A percentile compares a stretch with the other conserved stretches of the same genome.
These are phyloP conservation scores for Cutaneotrichosporon sp. DNA, from an alignment of 1,284 basidiomycete genomes.

Conservation along the genomic window DNA sequence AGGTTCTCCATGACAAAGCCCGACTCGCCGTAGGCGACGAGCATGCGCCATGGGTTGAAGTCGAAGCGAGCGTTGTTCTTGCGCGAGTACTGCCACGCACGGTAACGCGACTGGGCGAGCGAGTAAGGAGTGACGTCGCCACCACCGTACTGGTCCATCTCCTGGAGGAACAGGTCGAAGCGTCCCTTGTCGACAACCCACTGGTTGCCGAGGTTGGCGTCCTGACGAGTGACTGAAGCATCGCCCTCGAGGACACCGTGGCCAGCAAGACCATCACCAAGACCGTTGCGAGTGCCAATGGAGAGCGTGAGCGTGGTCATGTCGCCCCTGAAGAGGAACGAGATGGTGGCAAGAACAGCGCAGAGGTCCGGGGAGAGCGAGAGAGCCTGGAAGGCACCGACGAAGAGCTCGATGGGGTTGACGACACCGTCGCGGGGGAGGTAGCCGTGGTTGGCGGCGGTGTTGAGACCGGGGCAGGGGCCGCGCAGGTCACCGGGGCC, in stretches of 20 bases:
- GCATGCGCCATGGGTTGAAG: slow-evolving; percentile 30
- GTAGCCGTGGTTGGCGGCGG: slow-evolving; percentile 45
- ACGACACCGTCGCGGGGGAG: slow-evolving; percentile 41
- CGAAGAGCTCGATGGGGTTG: slow-evolving; percentile 34
- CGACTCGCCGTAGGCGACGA: slow-evolving; percentile 29
- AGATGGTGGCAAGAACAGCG: slow-evolving; percentile 32
- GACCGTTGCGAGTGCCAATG: slow-evolving; percentile 22
- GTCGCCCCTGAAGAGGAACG: slow-evolving; percentile 41
- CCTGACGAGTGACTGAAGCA: slow-evolving; percentile 26
- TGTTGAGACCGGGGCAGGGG: slow-evolving; percentile 50
- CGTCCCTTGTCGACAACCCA: slow-evolving; percentile 16
- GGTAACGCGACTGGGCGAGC: slow-evolving; percentile 20
- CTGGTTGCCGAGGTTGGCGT: slow-evolving; percentile 21
- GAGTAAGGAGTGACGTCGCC: slow-evolving; percentile 15
- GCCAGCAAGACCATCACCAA: slow-evolving; percentile 20
- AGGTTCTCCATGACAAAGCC: slow-evolving; percentile 22
- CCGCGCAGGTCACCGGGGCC: slow-evolving; percentile 38
- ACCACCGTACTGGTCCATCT: slow-evolving; percentile 13
- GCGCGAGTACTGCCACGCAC: slow-evolving; percentile 19
- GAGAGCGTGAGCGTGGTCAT: slow-evolving; percentile 31
- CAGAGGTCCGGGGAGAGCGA: slow-evolving; percentile 41
- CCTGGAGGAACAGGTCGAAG: slow-evolving; percentile 15
- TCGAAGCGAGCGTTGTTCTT: slow-evolving; percentile 23
- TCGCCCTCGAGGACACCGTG: slow-evolving; percentile 28
- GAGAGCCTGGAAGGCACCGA: slow-evolving; percentile 32